These are phyloP conservation scores for Mortierella claussenii DNA, from an alignment of 192 early-diverging fungal species.

Conservation along the genomic window DNA sequence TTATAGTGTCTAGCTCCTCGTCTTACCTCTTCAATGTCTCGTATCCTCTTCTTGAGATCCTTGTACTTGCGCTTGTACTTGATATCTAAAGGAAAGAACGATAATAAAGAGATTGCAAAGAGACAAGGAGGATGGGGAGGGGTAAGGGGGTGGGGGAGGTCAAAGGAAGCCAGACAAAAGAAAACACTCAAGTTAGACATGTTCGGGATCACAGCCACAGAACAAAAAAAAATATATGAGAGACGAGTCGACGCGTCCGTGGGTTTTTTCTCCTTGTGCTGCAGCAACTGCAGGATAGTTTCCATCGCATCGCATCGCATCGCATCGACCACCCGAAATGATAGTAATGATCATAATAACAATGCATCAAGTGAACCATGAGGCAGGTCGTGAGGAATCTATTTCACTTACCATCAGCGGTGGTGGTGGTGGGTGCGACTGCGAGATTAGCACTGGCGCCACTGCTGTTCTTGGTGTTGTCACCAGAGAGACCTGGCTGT, in stretches of 20 bases:
- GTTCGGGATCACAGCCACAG: too few species aligned
- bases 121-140: not conserved
- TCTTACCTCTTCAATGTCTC: constrained; percentile 61
- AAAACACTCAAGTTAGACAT: too few species aligned
- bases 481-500: not conserved
- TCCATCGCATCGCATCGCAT: too few species aligned
- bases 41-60: constrained; percentile 60
- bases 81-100: constrained; percentile 18
- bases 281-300: too few species aligned
- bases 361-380: too few species aligned
- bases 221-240: not conserved
- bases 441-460: too few species aligned
- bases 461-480: not conserved
- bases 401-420: constrained; percentile 20
- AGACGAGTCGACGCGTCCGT: too few species aligned
- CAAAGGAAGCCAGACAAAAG: not conserved
- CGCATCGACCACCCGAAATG: too few species aligned
- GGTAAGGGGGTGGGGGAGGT: not conserved
- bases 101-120: not conserved
- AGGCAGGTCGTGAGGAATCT: too few species aligned
- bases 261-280: too few species aligned
- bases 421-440: not conserved
- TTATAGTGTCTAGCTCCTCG: too few species aligned
- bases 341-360: too few species aligned
- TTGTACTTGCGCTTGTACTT: constrained; percentile 60